phyloP scores from a whole-genome alignment of 78 protist genomes.

The Dictyostelium brefeldianum region DNA sequence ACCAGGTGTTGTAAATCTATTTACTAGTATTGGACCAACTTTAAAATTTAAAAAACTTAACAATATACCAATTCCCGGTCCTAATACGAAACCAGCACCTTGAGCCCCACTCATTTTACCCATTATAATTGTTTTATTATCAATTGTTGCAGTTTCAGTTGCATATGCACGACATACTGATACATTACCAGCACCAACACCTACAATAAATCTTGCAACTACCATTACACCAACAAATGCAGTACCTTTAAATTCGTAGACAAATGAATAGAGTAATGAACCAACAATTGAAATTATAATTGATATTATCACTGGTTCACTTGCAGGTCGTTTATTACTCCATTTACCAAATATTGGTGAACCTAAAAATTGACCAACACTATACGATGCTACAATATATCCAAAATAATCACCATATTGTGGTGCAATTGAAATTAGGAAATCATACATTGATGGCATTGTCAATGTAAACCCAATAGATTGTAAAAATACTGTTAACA shows the following conservation, averaged over 20 bases:
- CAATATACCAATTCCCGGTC: slow-evolving; percentile 37
- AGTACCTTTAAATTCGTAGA: background rate
- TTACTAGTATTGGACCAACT: background rate
- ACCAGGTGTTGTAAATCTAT: slow-evolving; percentile 69
- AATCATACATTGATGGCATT: slow-evolving; percentile 36
- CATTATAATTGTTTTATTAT: slow-evolving; percentile 40
- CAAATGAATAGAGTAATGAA: slow-evolving; percentile 50
- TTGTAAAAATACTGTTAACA: slow-evolving; percentile 56
- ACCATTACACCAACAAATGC: slow-evolving; percentile 16
- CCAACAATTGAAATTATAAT: slow-evolving; percentile 30
- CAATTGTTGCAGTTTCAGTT: slow-evolving; percentile 3
- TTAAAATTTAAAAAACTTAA: background rate
- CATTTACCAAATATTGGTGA: slow-evolving; percentile 83
- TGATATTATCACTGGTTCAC: slow-evolving; percentile 43
- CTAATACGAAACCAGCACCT: slow-evolving; percentile 65
- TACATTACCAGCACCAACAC: slow-evolving; percentile 72
- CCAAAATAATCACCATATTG: slow-evolving; percentile 1
- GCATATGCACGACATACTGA: slow-evolving; percentile 68
- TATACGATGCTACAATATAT: slow-evolving; percentile 32
- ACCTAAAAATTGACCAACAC: slow-evolving; percentile 62
- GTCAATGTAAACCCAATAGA: slow-evolving; percentile 71
- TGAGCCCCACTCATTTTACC: slow-evolving; percentile 45
- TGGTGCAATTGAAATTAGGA: background rate
- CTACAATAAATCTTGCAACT: slow-evolving; percentile 57
- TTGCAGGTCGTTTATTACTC: slow-evolving; percentile 33